Evolutionary conservation across 352 stramenopile species (phyloP).

Genomic region (Phytophthora idaei): DNA sequence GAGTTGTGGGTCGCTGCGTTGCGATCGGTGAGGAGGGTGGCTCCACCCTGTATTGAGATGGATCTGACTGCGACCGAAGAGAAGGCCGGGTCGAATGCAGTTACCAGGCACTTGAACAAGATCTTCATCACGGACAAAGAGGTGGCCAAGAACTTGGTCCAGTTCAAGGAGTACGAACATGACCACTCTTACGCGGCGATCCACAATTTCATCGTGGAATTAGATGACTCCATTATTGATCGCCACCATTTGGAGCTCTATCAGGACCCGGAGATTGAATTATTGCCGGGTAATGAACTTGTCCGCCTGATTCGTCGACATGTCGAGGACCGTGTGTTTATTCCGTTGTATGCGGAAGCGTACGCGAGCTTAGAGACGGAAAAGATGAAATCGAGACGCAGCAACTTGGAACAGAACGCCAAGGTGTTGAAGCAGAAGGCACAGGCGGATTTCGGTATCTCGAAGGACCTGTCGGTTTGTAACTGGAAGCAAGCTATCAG

Average conservation of each 20-base stretch:
- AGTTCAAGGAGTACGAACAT: conserved; percentile 58
- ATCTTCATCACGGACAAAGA: conserved; percentile 76
- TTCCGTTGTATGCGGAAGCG: conserved; percentile 53
- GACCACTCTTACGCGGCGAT: conserved; percentile 58
- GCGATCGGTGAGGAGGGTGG: conserved; percentile 47
- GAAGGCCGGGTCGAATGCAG: conserved; percentile 50
- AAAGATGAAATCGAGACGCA: conserved; percentile 41
- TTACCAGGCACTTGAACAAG: conserved; percentile 78
- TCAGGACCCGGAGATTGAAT: conserved; percentile 59
- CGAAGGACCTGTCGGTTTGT: conserved; percentile 66
- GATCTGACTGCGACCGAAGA: conserved; percentile 68
- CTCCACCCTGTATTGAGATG: conserved; percentile 65
- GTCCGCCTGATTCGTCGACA: conserved; percentile 76
- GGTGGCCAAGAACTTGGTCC: conserved; percentile 52
- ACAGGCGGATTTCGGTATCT: conserved; percentile 68
- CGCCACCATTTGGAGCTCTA: conserved; percentile 67
- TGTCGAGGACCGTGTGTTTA: conserved; percentile 84
- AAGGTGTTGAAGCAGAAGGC: conserved; percentile 65
- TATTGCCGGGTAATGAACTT: conserved; percentile 76
- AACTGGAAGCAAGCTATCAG: conserved; percentile 60
- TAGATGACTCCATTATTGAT: conserved; percentile 79
- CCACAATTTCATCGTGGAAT: conserved; percentile 61
- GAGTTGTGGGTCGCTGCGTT: conserved; percentile 83
- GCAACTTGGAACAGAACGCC: conserved; percentile 49
- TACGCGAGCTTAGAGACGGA: conserved; percentile 66